Percentiles rank a stretch among this genome's conserved stretches.
Evolutionary conservation across 495 filamentous ascomycete species (phyloP).

Genomic region (Penicillium longicatenatum): DNA sequence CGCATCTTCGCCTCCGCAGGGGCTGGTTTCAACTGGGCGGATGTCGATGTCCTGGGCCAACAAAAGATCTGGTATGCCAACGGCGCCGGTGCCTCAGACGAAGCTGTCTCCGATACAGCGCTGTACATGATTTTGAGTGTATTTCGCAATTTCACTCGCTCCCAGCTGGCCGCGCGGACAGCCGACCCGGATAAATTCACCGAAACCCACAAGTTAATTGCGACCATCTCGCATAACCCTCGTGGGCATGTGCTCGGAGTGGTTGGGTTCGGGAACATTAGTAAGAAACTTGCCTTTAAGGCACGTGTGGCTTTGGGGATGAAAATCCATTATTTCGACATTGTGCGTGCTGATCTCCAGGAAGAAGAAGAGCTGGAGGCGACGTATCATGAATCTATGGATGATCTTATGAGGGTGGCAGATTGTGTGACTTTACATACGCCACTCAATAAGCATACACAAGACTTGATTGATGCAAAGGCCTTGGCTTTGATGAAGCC

Average conservation of each 20-base stretch:
- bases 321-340: constrained; percentile 65
- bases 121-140: constrained; percentile 62
- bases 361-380: constrained; percentile 31
- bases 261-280: constrained; percentile 65
- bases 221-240: constrained; percentile 53
- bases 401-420: constrained; percentile 50
- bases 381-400: constrained; percentile 50
- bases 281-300: constrained; percentile 61
- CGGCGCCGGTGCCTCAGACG: constrained; percentile 61
- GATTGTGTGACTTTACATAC: constrained; percentile 66
- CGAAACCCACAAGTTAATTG: constrained; percentile 51
- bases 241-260: constrained; percentile 46
- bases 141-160: constrained; percentile 61
- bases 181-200: constrained; percentile 38
- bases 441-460: constrained; percentile 44
- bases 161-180: constrained; percentile 44
- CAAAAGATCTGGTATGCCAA: constrained; percentile 63
- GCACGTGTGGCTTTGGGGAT: constrained; percentile 58
- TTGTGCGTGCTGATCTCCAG: constrained; percentile 48
- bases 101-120: constrained; percentile 65
- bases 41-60: constrained; percentile 58
- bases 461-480: constrained; percentile 46
- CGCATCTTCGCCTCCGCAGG: constrained; percentile 70
- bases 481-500: constrained; percentile 50
- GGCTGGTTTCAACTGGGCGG: constrained; percentile 72